Evolutionary conservation across 768 basidiomycete genomes (phyloP), one percentile per base, ranked within the genome.

Genomic region (Porpolomopsis calyptriformis): DNA sequence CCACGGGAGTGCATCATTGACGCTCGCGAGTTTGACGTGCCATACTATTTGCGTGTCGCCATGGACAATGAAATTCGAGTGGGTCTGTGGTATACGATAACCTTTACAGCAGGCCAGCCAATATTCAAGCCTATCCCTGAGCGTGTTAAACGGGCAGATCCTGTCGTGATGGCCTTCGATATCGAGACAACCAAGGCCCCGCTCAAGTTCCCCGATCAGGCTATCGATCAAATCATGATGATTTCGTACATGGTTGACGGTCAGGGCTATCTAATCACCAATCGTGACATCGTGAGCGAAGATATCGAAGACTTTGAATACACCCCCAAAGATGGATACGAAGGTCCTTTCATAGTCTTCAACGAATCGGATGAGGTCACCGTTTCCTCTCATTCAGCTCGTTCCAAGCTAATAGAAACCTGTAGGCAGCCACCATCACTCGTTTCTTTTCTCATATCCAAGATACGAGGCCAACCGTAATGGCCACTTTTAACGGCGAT

Each of bases 211-310:
- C 94, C 96, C 1, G 96, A 98, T 67, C 85, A 92, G 54, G 77
- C 80, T 5, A 82, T 89, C 20, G 96, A 98, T 68, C 93, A 97
- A 60, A 91, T 99, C 56, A 99, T 99, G 94, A 99, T 99, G 96
- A 98, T 99, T 52, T 99, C 96, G 36, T 99, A 98, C 65, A 98
- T 99, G 93, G 71, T 99, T 14, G 96, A 99, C 60, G 94, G 92
- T 0, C 89, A 93, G 62, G 96, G 96, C 0, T 99, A 86, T 59
- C 77, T 99, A 50, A 97, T 99, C 63, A 96, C 91, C 18, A 98
- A 98, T 57, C 76, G 96, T 35, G 96, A 99, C 53, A 97, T 98
- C 42, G 90, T 98, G 48, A 82, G 85, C 50, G 93, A 97, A 59
- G 90, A 98, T 57, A 97, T 99, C 50, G 92, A 96, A 35, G 87